phyloP scores from a whole-genome alignment of 768 basidiomycete species.

The Suillus alpinus region DNA sequence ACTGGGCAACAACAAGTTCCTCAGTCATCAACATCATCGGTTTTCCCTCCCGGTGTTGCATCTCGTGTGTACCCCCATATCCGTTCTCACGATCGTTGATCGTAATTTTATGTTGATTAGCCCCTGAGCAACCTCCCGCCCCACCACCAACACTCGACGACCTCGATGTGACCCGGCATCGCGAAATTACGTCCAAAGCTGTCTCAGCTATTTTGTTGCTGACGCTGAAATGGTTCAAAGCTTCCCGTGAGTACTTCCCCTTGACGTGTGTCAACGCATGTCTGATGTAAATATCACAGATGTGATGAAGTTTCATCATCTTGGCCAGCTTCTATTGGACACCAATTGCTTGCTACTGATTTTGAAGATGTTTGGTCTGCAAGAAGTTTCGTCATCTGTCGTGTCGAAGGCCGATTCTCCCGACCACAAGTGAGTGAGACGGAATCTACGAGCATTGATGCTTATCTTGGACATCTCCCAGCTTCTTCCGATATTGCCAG shows the following conservation, averaged over 20 bases:
- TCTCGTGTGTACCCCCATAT: conserved; percentile 47
- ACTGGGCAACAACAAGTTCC: conserved; percentile 53
- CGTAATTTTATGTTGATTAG: conserved; percentile 28
- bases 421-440: conserved; percentile 66
- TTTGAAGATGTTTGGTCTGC: conserved; percentile 97
- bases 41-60: conserved; percentile 68
- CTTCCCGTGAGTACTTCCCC: conserved; percentile 70
- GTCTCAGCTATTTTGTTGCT: conserved; percentile 92
- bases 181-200: conserved; percentile 96
- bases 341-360: conserved; percentile 93
- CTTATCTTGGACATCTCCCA: conserved; percentile 29
- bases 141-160: conserved; percentile 84
- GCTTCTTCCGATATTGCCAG: conserved; percentile 96
- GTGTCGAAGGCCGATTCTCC: conserved; percentile 87
- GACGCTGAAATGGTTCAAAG: conserved; percentile 97
- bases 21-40: conserved; percentile 64
- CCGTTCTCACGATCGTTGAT: neutral
- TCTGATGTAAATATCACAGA: conserved; percentile 46
- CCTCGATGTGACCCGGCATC: conserved; percentile 89
- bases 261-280: neutral
- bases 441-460: conserved; percentile 1
- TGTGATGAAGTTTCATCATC: conserved; percentile 97
- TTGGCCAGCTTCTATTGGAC: conserved; percentile 93
- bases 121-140: conserved; percentile 58
- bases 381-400: conserved; percentile 83